Evolutionary conservation across 163 green algal species (phyloP), one percentile per base, ranked within the genome.

Genomic region (Smithsoniella earleae): DNA sequence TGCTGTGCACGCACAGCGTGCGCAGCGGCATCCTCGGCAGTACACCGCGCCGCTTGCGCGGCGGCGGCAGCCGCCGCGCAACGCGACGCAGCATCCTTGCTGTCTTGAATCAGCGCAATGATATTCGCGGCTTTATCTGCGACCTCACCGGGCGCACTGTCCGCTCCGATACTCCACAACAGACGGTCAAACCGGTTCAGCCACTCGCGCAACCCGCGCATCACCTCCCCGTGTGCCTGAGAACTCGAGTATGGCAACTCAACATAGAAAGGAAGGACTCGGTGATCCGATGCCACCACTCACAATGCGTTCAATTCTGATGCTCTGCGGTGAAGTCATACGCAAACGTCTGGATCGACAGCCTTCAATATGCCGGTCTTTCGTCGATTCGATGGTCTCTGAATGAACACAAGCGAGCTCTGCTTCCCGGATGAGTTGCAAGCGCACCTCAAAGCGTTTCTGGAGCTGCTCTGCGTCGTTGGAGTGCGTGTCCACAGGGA

Each of bases 131-230:
- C 81, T 1, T 66, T 74, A 2, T 55, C 74, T 38, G 84, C 54
- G 38, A 89, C 83, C 27, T 88, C 80, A 1, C 16, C 38, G n/a
- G 81, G 28, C 6, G 74, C 31, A 2, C 38, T 73, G 2, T 43
- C 30, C 5, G 78, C 83, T 31, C 82, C 77, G 1, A 90, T 58
- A 2, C 77, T 78, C 3, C 80, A 76, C 3, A 72, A 76, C 46
- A 90, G 81, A 38, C 75, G 78, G 37, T 43, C 45, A 62, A 90
- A 90, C 20, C 78, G 75, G 36, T 63, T 58, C 54, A 89, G 77
- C 85, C 85, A 90, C 16, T 74, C 69, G 16, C 81, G 74, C 58
- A 90, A 72, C 0, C 65, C 22, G 0, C 4, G 66, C 3, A 55
- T 69, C 16, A 75, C 38, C 40, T 73, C 75, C 2, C 64, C 62